phyloP scores from a whole-genome alignment of 2,329 filamentous ascomycete species.

The Pseudogymnoascus sp. region DNA sequence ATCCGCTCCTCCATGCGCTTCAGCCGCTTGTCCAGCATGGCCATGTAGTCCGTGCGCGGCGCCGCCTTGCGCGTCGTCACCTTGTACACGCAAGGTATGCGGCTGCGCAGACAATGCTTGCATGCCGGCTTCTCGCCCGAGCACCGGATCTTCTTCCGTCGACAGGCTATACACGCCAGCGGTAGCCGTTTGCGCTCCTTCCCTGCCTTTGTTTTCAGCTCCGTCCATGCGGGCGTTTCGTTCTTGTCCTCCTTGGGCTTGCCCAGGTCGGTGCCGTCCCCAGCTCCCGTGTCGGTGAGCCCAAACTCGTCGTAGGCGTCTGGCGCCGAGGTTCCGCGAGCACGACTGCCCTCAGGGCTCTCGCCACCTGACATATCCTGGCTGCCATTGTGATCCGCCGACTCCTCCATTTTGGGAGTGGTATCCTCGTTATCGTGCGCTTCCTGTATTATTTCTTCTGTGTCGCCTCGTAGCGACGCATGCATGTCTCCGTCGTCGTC shows the following conservation, averaged over 20 bases:
- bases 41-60: constrained; percentile 96
- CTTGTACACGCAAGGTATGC: constrained; percentile 96
- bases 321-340: constrained; percentile 19
- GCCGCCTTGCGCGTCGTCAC: constrained; percentile 91
- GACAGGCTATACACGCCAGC: constrained; percentile 89
- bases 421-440: not conserved
- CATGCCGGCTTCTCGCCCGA: constrained; percentile 96
- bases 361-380: constrained; percentile 27
- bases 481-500: not conserved
- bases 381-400: constrained; percentile 18
- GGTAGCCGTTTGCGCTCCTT: constrained; percentile 93
- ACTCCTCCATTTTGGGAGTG: not conserved
- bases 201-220: constrained; percentile 83
- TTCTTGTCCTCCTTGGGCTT: constrained; percentile 49
- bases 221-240: constrained; percentile 64
- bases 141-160: constrained; percentile 95
- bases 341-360: constrained; percentile 26
- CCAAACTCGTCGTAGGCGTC: constrained; percentile 49
- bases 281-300: constrained; percentile 38
- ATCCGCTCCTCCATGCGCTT: constrained; percentile 98
- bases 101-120: constrained; percentile 87
- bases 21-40: constrained; percentile 91
- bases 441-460: not conserved
- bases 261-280: constrained; percentile 48
- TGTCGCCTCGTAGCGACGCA: not conserved